Evolutionary conservation across 1,284 basidiomycete species (phyloP), one percentile per base, ranked within the genome.

Genomic region (Testicularia cyperi): DNA sequence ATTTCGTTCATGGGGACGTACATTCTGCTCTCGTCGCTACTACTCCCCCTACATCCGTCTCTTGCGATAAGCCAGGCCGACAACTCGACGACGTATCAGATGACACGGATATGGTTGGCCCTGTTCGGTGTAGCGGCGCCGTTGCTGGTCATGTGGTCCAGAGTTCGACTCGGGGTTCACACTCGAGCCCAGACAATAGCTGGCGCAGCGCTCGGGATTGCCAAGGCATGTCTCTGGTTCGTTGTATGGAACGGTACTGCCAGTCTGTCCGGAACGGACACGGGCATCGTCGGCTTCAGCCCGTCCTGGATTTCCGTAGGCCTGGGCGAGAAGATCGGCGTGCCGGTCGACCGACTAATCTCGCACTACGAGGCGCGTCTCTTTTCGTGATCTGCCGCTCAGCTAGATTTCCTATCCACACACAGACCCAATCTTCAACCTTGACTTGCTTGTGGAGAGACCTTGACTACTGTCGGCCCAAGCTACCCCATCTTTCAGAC

Each of bases 1-100:
- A 56, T 65, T 24, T 48, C 63, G 8, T 65, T 65, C 42, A 65
- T 65, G 63, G 63, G 63, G 14, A 49, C 46, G 16, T 65, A 65
- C 39, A 48, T 65, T 15, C 14, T 58, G 6, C 40, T 65, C 2
- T 48, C 44, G 6, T 54, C 56, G 7, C 31, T 65, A 6, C 20
- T 56, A 7, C 31, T 65, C 13, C 62, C 62, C 12, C 43, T 65
- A 14, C 62, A 56, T 16, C 55, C 51, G 21, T 44, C 57, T 4
- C 30, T 62, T n/a, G n/a, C n/a, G n/a, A n/a, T n/a, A n/a, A n/a
- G n/a, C n/a, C n/a, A n/a, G n/a, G n/a, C n/a, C n/a, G n/a, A n/a
- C n/a, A n/a, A n/a, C n/a, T n/a, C n/a, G 6, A 14, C 27, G 19
- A 32, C 38, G n/a, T 47, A 56, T n/a, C 14, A 9, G n/a, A 45